Evolutionary conservation across 2,329 filamentous ascomycete species (phyloP), one percentile per base, ranked within the genome.

Genomic region (Pseudogymnoascus destructans): DNA sequence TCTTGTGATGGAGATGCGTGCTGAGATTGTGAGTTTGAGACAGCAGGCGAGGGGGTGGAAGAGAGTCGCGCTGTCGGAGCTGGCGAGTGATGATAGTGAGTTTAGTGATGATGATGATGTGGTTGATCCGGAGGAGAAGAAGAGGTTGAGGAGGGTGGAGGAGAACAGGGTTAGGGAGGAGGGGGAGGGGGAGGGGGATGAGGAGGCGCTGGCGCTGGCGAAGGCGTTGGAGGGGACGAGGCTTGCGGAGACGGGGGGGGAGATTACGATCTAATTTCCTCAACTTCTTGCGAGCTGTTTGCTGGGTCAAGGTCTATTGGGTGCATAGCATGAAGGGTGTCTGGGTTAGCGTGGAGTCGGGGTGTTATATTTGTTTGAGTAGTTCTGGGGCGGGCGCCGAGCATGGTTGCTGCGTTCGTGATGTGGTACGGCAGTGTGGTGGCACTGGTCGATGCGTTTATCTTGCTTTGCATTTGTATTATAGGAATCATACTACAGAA

Each of bases 31-130:
- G 55, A 76, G 78, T 5, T 69, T 73, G 42, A 74, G 78, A 3
- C 80, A 84, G 67, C 80, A 85, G 69, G 66, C 83, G 58, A 74
- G 82, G 1, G 84, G 82, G 69, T 86, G 81, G 82, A 85, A 85
- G 70, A 74, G 82, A 40, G 76, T 84, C 74, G 82, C 82, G 11
- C 78, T 85, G 76, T 80, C 80, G 8, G 75, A 80, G 59, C 69
- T 84, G 35, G 70, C 76, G 7, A 80, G 83, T 21, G 77, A 82
- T 40, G 80, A 84, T 55, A 73, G 77, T 1, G 71, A 70, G 36
- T 82, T 75, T 66, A 84, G 80, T 75, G 84, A 80, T 65, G 80
- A 80, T 59, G 82, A 85, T 63, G 82, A 85, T 64, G 69, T 85
- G 19, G 75, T 85, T 23, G 82, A 85, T 60, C 72, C 74, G 0